Evolutionary conservation across 495 filamentous ascomycete genomes (phyloP), one percentile per base, ranked within the genome.

Genomic region (Penicillium taxi): DNA sequence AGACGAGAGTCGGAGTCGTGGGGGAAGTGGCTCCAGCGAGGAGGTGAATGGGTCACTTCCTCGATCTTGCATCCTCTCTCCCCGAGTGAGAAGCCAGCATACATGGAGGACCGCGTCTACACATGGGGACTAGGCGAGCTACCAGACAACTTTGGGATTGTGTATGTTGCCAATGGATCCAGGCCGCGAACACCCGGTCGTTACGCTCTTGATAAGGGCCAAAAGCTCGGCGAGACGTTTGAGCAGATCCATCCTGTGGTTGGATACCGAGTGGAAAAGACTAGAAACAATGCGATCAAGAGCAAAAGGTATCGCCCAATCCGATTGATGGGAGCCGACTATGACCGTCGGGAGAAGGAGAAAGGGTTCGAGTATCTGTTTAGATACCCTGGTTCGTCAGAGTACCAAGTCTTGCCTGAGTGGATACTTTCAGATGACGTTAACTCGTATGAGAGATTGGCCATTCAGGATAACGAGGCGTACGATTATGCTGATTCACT

Each of bases 181-280:
- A 22, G 39, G 4, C 31, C 31, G 9, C 39, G 39, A 7, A 41
- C 31, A 16, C 39, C 39, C 3, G 39, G 32, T 13, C 24, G 39
- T 4, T 41, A 41, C 5, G 39, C 39, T 8, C 4, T 35, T n/a
- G 31, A 28, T 27, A 35, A 41, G 9, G 32, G 32, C 11, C 23
- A 35, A 7, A 35, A 29, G 17, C 31, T 41, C 1, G 42, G 42
- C 13, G 42, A 45, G 15, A 45, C 42, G 1, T 45, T 28, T 27
- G 42, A 45, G 26, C 30, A 31, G 7, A 35, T 45, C 13, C 42
- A 45, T 22, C 42, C 42, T 7, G 42, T 45, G 4, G 42, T 45
- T 7, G 31, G 36, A 26, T 45, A 35, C 17, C 18, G 42, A 26
- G 36, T 40, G 44, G 1, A 41, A 29, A 35, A 35, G 11, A 35